Evolutionary conservation across 2,329 filamentous ascomycete species (phyloP), one percentile per base, ranked within the genome.

Genomic region (Helotiales sp.): DNA sequence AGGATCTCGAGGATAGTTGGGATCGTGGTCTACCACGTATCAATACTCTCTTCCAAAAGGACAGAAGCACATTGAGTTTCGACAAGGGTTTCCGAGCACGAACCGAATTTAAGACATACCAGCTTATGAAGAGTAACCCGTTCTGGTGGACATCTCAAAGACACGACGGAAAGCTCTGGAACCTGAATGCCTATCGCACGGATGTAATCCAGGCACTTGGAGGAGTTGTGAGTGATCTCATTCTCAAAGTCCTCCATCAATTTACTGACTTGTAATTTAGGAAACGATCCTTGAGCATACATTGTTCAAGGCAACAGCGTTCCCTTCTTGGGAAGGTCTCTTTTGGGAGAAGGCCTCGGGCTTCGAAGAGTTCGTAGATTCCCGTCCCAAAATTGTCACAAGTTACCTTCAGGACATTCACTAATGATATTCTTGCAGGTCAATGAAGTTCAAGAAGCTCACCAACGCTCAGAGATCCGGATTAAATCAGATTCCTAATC

Each of bases 101-200:
- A 63, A 93, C 95, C 11, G 96, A 99, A 79, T 99, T 99, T 84
- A 99, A 99, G 84, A 90, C 96, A 32, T 99, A 98, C 78, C 95
- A 98, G 79, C 85, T 98, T 68, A 98, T 99, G 95, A 97, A 97
- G 87, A 96, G 91, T 81, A 97, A 98, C 78, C 96, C 96, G 0
- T 98, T 98, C 85, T 97, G 94, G 93, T 99, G 96, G 96, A 99
- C 96, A 3, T 97, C 92, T 75, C 95, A 98, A 79, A 86, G 96
- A 45, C 96, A 99, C 76, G 96, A 99, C 75, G 96, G 96, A 77
- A 98, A 98, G 77, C 80, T 99, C 4, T 99, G 96, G 96, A 97
- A 97, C 71, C 80, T 99, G 63, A 98, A 98, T 72, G 92, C 93
- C 0, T 97, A 98, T 80, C 86, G 96, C 70, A 97, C 96, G 6